These are phyloP conservation scores for Themeda triandra DNA, from an alignment of 176 grass and related monocot species.

Conservation along the genomic window DNA sequence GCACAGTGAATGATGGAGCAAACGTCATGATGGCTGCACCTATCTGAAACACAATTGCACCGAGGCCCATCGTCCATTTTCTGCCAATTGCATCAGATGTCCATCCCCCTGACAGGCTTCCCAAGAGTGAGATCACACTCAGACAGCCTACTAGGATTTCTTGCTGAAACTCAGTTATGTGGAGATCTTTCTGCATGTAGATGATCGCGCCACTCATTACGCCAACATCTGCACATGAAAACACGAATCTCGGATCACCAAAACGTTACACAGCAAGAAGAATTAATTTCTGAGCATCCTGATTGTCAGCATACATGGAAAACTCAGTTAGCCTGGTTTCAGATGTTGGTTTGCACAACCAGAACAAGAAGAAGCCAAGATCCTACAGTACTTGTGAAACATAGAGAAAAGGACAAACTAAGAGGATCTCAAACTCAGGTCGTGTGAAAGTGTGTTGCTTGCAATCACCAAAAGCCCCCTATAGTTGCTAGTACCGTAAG, in stretches of 20 bases:
- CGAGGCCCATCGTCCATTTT: conserved; percentile 92
- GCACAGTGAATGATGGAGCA: conserved; percentile 76
- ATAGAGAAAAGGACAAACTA: neutral
- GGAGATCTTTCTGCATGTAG: conserved; percentile 90
- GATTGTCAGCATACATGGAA: neutral
- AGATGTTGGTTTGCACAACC: conserved; percentile 3
- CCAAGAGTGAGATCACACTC: conserved; percentile 86
- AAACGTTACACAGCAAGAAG: neutral
- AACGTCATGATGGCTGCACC: conserved; percentile 83
- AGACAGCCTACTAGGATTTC: conserved; percentile 83
- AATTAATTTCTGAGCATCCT: neutral
- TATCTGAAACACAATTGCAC: conserved; percentile 72
- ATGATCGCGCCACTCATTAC: conserved; percentile 86
- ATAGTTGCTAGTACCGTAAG: neutral
- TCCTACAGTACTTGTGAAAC: neutral
- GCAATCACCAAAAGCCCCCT: neutral
- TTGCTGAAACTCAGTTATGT: conserved; percentile 82
- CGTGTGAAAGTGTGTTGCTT: neutral
- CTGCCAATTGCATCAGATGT: conserved; percentile 86
- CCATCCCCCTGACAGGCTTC: conserved; percentile 80
- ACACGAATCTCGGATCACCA: neutral
- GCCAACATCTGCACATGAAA: conserved; percentile 73
- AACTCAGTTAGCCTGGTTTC: neutral
- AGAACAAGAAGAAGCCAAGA: neutral
- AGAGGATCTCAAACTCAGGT: neutral